These are phyloP conservation scores for Cicer bijugum DNA, from an alignment of 306 rosid genomes.

Conservation along the genomic window DNA sequence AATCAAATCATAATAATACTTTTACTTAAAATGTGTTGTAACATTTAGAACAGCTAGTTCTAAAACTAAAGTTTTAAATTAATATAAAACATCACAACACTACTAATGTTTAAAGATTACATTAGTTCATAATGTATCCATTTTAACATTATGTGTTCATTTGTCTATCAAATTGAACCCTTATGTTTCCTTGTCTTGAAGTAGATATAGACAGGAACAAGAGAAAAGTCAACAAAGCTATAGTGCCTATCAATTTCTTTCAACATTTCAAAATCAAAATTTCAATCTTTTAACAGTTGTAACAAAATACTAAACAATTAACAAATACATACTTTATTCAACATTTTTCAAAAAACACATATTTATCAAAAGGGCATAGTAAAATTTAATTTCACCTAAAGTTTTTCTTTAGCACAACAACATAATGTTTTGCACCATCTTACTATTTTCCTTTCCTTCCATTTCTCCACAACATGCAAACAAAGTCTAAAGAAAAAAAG, in stretches of 20 bases:
- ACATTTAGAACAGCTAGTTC: too few species aligned
- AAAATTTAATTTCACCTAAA: not conserved
- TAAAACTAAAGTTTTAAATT: too few species aligned
- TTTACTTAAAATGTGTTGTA: too few species aligned
- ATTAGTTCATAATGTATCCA: not conserved
- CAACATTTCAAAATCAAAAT: not conserved
- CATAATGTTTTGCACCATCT: not conserved
- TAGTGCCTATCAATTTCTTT: not conserved
- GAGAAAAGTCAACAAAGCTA: conserved; percentile 30
- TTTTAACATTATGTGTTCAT: not conserved
- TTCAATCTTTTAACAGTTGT: not conserved
- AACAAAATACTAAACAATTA: not conserved
- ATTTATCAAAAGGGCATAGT: not conserved
- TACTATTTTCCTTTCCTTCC: conserved; percentile 14
- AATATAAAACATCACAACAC: too few species aligned
- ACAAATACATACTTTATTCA: not conserved
- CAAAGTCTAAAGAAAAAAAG: conserved; percentile 17
- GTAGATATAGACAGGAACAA: not conserved
- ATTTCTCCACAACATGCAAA: conserved; percentile 1
- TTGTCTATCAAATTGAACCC: too few species aligned
- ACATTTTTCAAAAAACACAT: conserved; percentile 11
- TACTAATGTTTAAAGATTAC: not conserved
- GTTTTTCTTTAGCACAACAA: not conserved
- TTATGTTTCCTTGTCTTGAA: not conserved
- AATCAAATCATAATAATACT: too few species aligned